Evolutionary conservation across 495 filamentous ascomycete genomes (phyloP).

Genomic region (Penicillium longicatenatum): DNA sequence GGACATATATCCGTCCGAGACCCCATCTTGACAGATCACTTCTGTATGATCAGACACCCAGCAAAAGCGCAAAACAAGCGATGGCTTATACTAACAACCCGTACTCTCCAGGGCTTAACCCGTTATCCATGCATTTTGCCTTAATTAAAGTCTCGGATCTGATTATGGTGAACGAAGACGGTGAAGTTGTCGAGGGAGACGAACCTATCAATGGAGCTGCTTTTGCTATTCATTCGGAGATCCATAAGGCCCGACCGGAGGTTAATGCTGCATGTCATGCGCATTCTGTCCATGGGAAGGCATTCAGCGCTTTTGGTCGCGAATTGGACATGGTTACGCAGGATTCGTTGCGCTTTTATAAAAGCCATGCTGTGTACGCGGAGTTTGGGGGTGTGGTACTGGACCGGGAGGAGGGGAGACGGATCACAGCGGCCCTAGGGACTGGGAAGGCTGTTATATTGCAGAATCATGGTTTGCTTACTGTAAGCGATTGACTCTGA

Average conservation of each 20-base stretch:
- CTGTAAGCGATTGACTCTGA: slow-evolving; percentile 56
- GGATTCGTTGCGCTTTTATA: slow-evolving; percentile 56
- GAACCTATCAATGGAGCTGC: slow-evolving; percentile 55
- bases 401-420: slow-evolving; percentile 52
- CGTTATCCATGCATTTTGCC: slow-evolving; percentile 2
- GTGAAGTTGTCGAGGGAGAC: slow-evolving; percentile 43
- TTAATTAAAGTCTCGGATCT: slow-evolving; percentile 25
- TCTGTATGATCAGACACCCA: slow-evolving; percentile 13
- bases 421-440: slow-evolving; percentile 56
- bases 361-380: slow-evolving; percentile 37
- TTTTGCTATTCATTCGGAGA: slow-evolving; percentile 54
- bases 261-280: slow-evolving; percentile 38
- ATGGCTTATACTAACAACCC: not conserved
- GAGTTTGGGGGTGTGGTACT: slow-evolving; percentile 52
- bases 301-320: slow-evolving; percentile 29
- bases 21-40: slow-evolving; percentile 42
- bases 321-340: slow-evolving; percentile 39
- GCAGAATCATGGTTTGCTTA: slow-evolving; percentile 63
- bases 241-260: slow-evolving; percentile 31
- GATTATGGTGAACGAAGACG: slow-evolving; percentile 30
- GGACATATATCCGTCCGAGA: slow-evolving; percentile 69
- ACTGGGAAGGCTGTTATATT: slow-evolving; percentile 54
- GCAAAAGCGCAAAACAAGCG: not conserved
- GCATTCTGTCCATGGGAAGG: slow-evolving; percentile 30
- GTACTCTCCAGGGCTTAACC: slow-evolving; percentile 2